Conservation (phyloP, 257 asterid genomes). For the Paraleonurus japonicus region DNA sequence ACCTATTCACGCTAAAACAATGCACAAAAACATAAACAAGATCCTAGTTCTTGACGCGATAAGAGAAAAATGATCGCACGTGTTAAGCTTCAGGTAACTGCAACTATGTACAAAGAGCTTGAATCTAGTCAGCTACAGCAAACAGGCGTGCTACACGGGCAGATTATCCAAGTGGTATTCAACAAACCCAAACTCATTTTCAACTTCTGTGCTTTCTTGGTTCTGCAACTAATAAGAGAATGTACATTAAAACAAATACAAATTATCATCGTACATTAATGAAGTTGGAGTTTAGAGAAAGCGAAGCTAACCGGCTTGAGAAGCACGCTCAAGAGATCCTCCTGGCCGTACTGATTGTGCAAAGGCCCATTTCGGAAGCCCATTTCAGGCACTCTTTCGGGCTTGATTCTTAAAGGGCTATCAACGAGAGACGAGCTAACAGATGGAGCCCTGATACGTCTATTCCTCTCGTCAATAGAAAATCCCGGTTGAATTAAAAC, state of each 20-base stretch:
- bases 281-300: background rate
- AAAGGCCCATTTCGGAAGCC: constrained; percentile 44
- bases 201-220: constrained; percentile 55
- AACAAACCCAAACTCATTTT: constrained; percentile 65
- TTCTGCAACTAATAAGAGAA: constrained; percentile 23
- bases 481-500: constrained; percentile 49
- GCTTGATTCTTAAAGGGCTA: constrained; percentile 38
- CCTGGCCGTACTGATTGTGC: constrained; percentile 56
- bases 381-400: constrained; percentile 49
- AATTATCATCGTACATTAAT: background rate
- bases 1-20: constrained; percentile 28
- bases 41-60: constrained; percentile 24
- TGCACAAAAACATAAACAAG: constrained; percentile 18
- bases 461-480: constrained; percentile 31
- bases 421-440: constrained; percentile 32
- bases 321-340: constrained; percentile 71
- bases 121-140: constrained; percentile 17
- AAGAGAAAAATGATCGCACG: constrained; percentile 16
- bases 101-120: constrained; percentile 45
- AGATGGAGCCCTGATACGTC: constrained; percentile 26
- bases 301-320: constrained; percentile 54
- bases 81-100: constrained; percentile 29
- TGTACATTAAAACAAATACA: background rate
- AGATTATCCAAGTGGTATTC: constrained; percentile 63
- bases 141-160: constrained; percentile 31